phyloP scores from a whole-genome alignment of 2,329 filamentous ascomycete species.

The Cladosporium austrohemisphaericum region DNA sequence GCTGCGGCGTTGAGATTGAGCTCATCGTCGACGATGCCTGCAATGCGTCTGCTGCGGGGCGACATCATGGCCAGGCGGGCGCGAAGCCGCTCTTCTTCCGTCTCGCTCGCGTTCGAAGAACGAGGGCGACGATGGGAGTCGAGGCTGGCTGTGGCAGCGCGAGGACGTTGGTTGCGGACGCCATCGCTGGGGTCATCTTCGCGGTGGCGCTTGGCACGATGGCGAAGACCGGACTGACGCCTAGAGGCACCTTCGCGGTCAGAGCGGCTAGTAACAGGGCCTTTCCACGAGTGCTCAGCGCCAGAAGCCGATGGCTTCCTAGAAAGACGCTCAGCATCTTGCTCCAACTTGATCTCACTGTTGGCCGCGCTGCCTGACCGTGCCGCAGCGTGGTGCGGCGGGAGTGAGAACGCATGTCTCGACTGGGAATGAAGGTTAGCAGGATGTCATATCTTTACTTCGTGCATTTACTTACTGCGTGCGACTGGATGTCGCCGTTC shows the following conservation, averaged over 20 bases:
- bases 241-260: neutral
- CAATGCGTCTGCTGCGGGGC: neutral
- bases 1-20: neutral
- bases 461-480: too few relatives aligned
- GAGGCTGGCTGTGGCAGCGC: neutral
- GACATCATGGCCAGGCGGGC: neutral
- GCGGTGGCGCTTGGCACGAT: neutral
- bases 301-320: neutral
- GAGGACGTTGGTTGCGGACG: neutral
- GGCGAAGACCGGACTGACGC: neutral
- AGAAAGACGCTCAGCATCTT: neutral
- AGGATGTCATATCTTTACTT: neutral
- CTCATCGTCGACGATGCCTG: neutral
- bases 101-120: neutral
- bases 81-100: neutral
- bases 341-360: constrained; percentile 3
- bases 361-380: too few relatives aligned
- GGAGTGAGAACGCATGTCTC: neutral
- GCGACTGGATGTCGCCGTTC: too few relatives aligned
- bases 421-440: neutral
- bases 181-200: neutral
- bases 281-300: neutral
- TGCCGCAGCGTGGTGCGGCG: neutral
- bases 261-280: neutral
- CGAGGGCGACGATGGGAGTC: neutral